phyloP scores from a whole-genome alignment of 129 eudicot species.

The Tanacetum coccineum region DNA sequence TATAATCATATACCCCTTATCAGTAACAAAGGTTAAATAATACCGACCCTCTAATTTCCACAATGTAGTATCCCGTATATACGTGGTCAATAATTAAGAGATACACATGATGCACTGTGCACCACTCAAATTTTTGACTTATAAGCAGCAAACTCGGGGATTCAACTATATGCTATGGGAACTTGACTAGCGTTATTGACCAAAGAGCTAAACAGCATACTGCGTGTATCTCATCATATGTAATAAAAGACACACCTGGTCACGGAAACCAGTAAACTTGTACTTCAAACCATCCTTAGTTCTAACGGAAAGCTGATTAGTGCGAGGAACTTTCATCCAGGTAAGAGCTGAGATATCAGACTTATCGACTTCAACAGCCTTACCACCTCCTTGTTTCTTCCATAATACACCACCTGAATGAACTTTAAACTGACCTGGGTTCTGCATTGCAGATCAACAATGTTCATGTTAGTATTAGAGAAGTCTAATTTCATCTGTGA shows the following conservation, averaged over 20 bases:
- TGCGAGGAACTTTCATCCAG: constrained; percentile 93
- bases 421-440: constrained; percentile 78
- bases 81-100: background rate
- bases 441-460: constrained; percentile 41
- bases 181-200: background rate
- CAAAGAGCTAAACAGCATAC: background rate
- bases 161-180: background rate
- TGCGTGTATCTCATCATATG: background rate
- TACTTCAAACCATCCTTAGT: constrained; percentile 73
- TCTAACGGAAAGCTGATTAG: constrained; percentile 75
- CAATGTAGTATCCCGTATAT: background rate
- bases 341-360: constrained; percentile 52
- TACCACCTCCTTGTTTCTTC: constrained; percentile 98
- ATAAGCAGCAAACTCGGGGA: background rate
- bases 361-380: constrained; percentile 84
- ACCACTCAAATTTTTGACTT: background rate
- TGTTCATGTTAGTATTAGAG: background rate
- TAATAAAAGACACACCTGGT: constrained; percentile 46
- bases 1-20: background rate
- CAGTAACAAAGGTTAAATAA: background rate
- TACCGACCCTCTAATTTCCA: background rate
- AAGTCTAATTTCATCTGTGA: too few relatives aligned
- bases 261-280: constrained; percentile 90
- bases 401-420: constrained; percentile 73
- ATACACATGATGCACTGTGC: background rate